Conservation (phyloP, 257 asterid species). For the Mentha longifolia region DNA sequence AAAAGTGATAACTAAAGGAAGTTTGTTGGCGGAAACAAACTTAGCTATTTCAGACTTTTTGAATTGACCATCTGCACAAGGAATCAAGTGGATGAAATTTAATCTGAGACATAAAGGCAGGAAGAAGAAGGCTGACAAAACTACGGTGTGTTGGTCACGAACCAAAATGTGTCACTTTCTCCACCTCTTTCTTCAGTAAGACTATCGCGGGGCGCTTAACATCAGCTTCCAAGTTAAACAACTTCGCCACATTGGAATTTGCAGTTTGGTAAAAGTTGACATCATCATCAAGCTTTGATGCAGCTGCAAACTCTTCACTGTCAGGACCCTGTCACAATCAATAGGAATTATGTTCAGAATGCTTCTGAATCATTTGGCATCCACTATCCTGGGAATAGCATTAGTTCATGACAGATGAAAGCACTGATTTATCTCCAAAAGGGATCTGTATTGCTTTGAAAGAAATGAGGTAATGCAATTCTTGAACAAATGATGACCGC, state of each 20-base stretch:
- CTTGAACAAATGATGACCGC: constrained; percentile 3
- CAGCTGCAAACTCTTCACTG: constrained; percentile 77
- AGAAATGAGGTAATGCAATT: constrained; percentile 6
- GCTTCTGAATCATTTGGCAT: neutral
- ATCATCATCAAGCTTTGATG: constrained; percentile 81
- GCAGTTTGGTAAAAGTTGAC: constrained; percentile 86
- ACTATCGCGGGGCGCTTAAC: constrained; percentile 85
- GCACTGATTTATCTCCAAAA: constrained; percentile 13
- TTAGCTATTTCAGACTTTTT: constrained; percentile 62
- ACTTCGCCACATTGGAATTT: constrained; percentile 70
- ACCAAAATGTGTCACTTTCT: constrained; percentile 80
- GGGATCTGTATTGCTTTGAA: constrained; percentile 5
- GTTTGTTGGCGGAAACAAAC: constrained; percentile 85
- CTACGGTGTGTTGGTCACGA: constrained; percentile 32
- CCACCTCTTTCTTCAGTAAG: constrained; percentile 80
- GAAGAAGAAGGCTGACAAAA: constrained; percentile 18
- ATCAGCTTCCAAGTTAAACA: constrained; percentile 79
- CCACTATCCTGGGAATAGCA: constrained; percentile 7
- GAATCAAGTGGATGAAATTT: constrained; percentile 15
- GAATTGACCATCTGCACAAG: constrained; percentile 72
- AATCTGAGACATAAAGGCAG: constrained; percentile 20
- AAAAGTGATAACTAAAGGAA: constrained; percentile 82
- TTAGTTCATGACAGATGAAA: constrained; percentile 13
- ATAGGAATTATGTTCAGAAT: constrained; percentile 13
- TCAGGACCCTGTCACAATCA: constrained; percentile 64